phyloP scores from a whole-genome alignment of 768 basidiomycete genomes.

The Leucocoprinus leucothites region DNA sequence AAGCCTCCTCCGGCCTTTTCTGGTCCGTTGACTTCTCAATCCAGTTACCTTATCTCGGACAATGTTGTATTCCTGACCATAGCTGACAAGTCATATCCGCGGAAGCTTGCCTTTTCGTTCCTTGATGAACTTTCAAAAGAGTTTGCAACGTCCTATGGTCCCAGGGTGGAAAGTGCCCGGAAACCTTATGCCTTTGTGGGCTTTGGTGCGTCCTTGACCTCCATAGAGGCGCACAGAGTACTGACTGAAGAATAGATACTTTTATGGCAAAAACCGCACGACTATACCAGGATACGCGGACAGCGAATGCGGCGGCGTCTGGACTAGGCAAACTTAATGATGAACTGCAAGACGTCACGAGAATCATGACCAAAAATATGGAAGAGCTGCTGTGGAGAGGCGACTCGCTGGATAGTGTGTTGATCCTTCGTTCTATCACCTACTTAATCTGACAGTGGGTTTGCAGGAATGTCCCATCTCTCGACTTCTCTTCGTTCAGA shows the following conservation, averaged over 20 bases:
- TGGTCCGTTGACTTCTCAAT: conserved; percentile 11
- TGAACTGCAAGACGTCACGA: conserved; percentile 95
- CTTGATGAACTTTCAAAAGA: conserved; percentile 97
- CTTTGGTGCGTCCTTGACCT: conserved; percentile 64
- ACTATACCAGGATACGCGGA: conserved; percentile 91
- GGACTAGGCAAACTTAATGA: conserved; percentile 88
- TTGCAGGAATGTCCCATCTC: conserved; percentile 90
- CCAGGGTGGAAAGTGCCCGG: conserved; percentile 86
- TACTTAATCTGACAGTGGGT: not conserved
- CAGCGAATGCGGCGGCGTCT: conserved; percentile 67
- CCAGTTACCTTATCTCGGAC: conserved; percentile 90
- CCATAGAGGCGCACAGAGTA: not conserved
- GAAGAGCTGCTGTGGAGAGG: conserved; percentile 98
- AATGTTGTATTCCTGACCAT: conserved; percentile 96
- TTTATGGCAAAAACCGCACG: conserved; percentile 99
- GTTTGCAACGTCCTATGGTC: conserved; percentile 88
- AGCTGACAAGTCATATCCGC: conserved; percentile 94
- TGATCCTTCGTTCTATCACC: not conserved
- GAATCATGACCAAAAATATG: conserved; percentile 99
- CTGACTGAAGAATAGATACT: conserved; percentile 59
- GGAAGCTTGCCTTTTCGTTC: conserved; percentile 97
- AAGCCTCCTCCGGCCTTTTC: not conserved
- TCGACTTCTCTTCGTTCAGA: conserved; percentile 93
- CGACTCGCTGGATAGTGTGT: conserved; percentile 91
- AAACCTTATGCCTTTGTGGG: conserved; percentile 99